Base-by-base conservation (phyloP, 2,329 filamentous ascomycete genomes). In the Trichothecium roseum region DNA sequence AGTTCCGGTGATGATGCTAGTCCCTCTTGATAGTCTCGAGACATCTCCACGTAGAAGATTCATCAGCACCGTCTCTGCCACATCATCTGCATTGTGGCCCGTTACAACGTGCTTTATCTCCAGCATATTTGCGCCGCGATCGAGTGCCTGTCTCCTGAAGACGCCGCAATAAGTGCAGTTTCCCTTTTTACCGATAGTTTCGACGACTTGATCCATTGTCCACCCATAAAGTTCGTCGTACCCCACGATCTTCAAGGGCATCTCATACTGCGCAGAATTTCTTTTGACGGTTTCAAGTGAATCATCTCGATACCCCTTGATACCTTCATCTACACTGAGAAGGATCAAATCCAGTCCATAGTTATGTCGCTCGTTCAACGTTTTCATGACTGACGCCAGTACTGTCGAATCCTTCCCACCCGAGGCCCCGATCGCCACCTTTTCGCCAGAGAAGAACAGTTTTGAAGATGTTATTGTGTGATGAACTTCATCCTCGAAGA, bases 81-180 rank as follows among this genome's bases (percentile, higher is more conserved):
- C 81, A 54, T 98, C 91, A 46, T 98, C 91, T 2, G 91, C 91
- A 54, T 98, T 98, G 59, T 98, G 91, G 3, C 91, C 91, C 0
- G 91, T 98, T 14, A 98, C 86, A 5, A 98, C 88, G 60, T 98
- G 91, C 48, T 78, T 78, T 49, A 98, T 94, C 1, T 77, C 81
- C 38, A 98, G 63, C 57, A 83, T 80, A 48, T 86, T 88, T 5
- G 91, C 87, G 14, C 91, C 91, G 8, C 91, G 78, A 56, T 98
- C 91, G 24, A 98, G 69, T 2, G 91, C 91, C 62, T 98, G 91
- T 39, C 93, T 74, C 36, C 91, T 72, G 54, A 98, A 98, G 14
- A 98, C 91, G 12, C 91, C 91, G 52, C 91, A 98, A 53, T 98
- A 98, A 20, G 93, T 98, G 69, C 91, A 98, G 59, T 98, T 98